Evolutionary conservation across 1,139 yeast species (phyloP), one percentile per base, ranked within the genome.

Genomic region (Taphrina sp.): DNA sequence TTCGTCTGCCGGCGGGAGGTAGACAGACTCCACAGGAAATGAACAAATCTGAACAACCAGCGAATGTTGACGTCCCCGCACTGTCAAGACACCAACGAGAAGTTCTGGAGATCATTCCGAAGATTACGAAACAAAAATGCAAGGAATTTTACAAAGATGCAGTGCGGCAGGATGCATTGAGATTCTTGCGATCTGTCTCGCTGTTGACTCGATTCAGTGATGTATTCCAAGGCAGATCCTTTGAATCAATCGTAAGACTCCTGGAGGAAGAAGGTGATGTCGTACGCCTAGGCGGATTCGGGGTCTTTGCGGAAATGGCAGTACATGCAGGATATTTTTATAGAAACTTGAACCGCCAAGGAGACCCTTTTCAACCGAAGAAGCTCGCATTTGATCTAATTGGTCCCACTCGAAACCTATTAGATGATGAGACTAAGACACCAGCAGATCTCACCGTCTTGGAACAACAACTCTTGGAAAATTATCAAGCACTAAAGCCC

Each of bases 211-310:
- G 54, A 19, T 49, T 49, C 28, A 20, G 37, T 20, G 38, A 39
- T 8, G 20, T 39, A 2, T 49, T 39, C 19, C 46, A 22, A 12
- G 39, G 31, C 7, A n/a, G 54, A 12, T 22, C 37, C 4, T 23
- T 19, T 12, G 45, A 19, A 7, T 20, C 26, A 14, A 33, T 31
- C 19, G 22, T 49, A 24, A 14, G 39, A 5, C 37, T 45, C 24
- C 26, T 49, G 37, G 8, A 8, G 24, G 54, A 39, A 16, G 54
- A 49, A 17, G 46, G 44, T 5, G 54, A 49, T 7, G 39, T 49
- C 33, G 17, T 5, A 12, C n/a, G 17, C n/a, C 28, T 31, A 23
- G 54, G 54, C 12, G 46, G 54, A 5, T 23, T 28, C 23, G 34
- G 22, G 20, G 46, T 39, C 16, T 24, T 49, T 2, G 14, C 39